Percentiles rank a stretch among this genome's conserved stretches.
Evolutionary conservation across 345 rosid species (phyloP).

Genomic region (Dipteronia sinensis): DNA sequence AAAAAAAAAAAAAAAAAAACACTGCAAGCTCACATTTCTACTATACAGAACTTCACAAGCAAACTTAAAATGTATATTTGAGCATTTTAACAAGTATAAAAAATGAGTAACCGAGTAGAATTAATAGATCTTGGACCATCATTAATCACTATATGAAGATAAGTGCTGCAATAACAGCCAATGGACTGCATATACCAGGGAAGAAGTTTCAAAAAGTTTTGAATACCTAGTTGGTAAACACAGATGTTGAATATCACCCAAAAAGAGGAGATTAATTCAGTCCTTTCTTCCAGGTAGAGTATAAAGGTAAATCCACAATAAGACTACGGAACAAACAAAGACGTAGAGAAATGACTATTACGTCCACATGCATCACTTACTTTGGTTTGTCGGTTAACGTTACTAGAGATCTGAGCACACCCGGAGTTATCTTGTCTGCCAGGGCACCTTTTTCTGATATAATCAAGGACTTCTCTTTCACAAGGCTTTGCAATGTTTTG

Average conservation of each 20-base stretch:
- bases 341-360: neutral
- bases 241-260: neutral
- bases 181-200: neutral
- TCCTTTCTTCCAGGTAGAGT: neutral
- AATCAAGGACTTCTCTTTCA: slow-evolving; percentile 65
- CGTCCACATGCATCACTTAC: slow-evolving; percentile 30
- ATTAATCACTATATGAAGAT: neutral
- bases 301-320: neutral
- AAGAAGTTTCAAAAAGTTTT: neutral
- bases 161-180: neutral
- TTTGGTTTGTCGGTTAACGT: slow-evolving; percentile 57
- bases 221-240: neutral
- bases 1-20: neutral
- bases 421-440: slow-evolving; percentile 70
- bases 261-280: neutral
- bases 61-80: neutral
- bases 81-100: neutral
- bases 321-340: neutral
- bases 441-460: slow-evolving; percentile 75
- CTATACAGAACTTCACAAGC: neutral
- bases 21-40: neutral
- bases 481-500: slow-evolving; percentile 69
- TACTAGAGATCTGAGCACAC: slow-evolving; percentile 64
- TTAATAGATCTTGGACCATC: neutral
- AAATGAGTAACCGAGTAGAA: neutral